Percentiles rank a stretch among this genome's conserved stretches.
Evolutionary conservation across 148 eudicot species (phyloP).

Genomic region (Fagopyrum homotropicum): DNA sequence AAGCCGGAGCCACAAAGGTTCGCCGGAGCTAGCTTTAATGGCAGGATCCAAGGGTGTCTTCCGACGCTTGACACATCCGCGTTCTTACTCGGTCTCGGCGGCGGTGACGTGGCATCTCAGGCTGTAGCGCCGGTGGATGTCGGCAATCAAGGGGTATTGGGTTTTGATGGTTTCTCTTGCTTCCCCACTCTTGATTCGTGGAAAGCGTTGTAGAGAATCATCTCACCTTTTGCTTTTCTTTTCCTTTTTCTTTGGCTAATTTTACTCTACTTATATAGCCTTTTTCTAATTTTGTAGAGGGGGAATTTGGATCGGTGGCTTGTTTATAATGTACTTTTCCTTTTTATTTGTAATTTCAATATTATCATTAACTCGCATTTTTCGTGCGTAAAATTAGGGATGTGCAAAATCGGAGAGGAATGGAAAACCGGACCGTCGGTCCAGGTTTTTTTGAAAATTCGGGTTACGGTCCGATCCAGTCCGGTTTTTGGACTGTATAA

Average conservation of each 20-base stretch:
- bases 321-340: neutral
- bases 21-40: neutral
- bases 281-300: neutral
- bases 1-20: constrained; percentile 63
- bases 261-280: neutral
- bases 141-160: constrained; percentile 26
- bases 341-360: neutral
- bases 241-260: neutral
- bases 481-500: no score
- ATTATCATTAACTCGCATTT: no score
- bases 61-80: constrained; percentile 82
- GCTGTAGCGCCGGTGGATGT: neutral
- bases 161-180: constrained; percentile 48
- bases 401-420: no score
- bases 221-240: neutral
- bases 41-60: constrained; percentile 37
- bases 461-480: no score
- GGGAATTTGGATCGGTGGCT: no score
- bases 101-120: constrained; percentile 8
- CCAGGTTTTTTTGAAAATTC: no score
- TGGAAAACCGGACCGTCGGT: no score
- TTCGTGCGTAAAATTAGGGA: no score
- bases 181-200: constrained; percentile 87
- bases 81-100: constrained; percentile 39
- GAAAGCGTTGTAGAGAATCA: constrained; percentile 20